These are phyloP conservation scores for Boletus patriciae DNA, from an alignment of 768 basidiomycete genomes.

Conservation along the genomic window DNA sequence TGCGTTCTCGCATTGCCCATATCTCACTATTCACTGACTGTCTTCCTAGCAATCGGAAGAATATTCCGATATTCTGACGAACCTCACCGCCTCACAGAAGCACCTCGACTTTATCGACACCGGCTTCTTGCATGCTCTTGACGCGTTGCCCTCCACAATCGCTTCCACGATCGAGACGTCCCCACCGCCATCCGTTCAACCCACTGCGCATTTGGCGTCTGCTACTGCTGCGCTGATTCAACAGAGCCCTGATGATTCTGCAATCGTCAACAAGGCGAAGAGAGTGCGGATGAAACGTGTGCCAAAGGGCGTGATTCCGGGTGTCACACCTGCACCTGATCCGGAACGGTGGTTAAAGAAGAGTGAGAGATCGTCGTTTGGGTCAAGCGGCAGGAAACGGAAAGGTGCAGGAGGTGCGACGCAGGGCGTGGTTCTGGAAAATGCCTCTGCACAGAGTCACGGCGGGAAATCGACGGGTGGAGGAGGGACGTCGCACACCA, in stretches of 20 bases:
- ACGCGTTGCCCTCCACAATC: constrained; percentile 52
- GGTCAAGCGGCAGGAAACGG: constrained; percentile 50
- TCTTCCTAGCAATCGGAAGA: constrained; percentile 73
- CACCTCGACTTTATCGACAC: constrained; percentile 84
- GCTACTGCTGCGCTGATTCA: constrained; percentile 26
- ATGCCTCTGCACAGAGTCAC: constrained; percentile 21
- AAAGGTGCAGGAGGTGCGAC: constrained; percentile 63
- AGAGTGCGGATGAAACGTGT: constrained; percentile 66
- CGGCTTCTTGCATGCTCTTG: constrained; percentile 64
- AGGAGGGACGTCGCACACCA: constrained; percentile 40
- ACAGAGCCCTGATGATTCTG: constrained; percentile 36
- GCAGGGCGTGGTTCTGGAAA: constrained; percentile 53
- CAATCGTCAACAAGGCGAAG: constrained; percentile 40
- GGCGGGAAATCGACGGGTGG: constrained; percentile 39
- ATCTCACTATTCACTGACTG: constrained; percentile 1
- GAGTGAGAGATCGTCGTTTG: constrained; percentile 66
- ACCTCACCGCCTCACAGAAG: constrained; percentile 76
- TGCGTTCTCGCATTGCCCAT: constrained; percentile 40
- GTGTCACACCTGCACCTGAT: constrained; percentile 80
- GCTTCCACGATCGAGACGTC: constrained; percentile 58
- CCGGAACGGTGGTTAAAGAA: constrained; percentile 90
- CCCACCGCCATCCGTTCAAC: constrained; percentile 53
- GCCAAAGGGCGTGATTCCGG: constrained; percentile 72
- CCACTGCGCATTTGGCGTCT: constrained; percentile 26
- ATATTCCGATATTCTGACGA: constrained; percentile 82